Evolutionary conservation across 345 rosid genomes (phyloP).

Genomic region (Hevea brasiliensis): DNA sequence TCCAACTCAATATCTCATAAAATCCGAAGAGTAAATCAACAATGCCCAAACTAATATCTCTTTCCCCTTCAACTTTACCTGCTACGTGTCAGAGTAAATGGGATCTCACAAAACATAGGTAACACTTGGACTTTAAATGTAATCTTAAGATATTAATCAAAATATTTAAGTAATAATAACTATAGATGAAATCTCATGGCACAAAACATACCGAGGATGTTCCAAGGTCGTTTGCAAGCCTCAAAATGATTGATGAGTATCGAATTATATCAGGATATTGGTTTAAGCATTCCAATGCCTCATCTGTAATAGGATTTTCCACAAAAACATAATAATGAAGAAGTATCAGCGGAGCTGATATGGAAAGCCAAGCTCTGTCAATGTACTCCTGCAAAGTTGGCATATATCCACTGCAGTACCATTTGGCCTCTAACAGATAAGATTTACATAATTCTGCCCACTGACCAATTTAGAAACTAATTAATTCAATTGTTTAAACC

Average conservation of each 20-base stretch:
- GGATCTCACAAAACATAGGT: too few relatives aligned
- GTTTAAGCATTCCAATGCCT: not conserved
- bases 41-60: too few relatives aligned
- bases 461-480: constrained; percentile 9
- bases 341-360: constrained; percentile 4
- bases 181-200: not conserved
- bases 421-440: constrained; percentile 17
- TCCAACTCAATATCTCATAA: too few relatives aligned
- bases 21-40: too few relatives aligned
- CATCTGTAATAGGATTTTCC: not conserved
- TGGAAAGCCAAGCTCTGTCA: constrained; percentile 12
- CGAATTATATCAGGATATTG: not conserved
- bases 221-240: constrained; percentile 10
- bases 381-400: constrained; percentile 22
- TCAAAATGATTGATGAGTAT: not conserved
- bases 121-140: too few relatives aligned
- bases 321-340: not conserved
- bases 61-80: too few relatives aligned
- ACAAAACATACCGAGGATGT: not conserved
- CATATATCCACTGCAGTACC: constrained; percentile 8
- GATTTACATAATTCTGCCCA: constrained; percentile 17
- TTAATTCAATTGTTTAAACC: too few relatives aligned
- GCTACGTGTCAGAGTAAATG: too few relatives aligned
- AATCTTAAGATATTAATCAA: not conserved
- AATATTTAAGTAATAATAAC: not conserved